Conservation (phyloP, 805 yeast species). For the Hanseniaspora meyeri region DNA sequence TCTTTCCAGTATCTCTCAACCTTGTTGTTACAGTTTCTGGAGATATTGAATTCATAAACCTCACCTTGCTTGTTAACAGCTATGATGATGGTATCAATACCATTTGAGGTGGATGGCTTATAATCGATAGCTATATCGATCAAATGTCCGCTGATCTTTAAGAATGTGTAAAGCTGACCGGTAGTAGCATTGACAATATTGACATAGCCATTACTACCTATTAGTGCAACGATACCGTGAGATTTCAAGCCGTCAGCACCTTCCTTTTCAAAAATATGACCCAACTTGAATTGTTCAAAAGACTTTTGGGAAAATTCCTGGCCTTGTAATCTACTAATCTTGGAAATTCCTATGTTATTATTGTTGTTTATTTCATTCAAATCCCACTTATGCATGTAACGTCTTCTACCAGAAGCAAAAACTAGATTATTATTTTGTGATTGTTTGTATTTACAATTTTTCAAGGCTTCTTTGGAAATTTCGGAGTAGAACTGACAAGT, state of each 20-base stretch:
- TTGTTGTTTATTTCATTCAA: conserved; percentile 41
- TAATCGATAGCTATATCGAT: conserved; percentile 49
- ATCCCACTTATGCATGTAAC: conserved; percentile 88
- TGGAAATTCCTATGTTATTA: conserved; percentile 45
- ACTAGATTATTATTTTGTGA: conserved; percentile 32
- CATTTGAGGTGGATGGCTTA: conserved; percentile 20
- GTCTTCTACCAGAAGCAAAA: conserved; percentile 81
- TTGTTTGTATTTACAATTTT: conserved; percentile 41
- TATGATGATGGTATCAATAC: conserved; percentile 31
- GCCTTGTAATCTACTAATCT: conserved; percentile 81
- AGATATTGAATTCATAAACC: conserved; percentile 70
- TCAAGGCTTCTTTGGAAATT: conserved; percentile 12
- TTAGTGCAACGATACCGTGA: conserved; percentile 58
- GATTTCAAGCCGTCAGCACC: conserved; percentile 15
- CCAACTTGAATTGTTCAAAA: conserved; percentile 72
- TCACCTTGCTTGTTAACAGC: conserved; percentile 71
- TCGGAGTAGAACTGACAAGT: conserved; percentile 38
- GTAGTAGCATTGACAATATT: conserved; percentile 63
- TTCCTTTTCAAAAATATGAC: conserved; percentile 30
- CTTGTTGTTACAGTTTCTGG: conserved; percentile 30
- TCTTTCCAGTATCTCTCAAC: conserved; percentile 69
- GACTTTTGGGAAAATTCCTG: conserved; percentile 75
- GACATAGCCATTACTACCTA: conserved; percentile 85
- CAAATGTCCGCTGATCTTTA: conserved; percentile 77
- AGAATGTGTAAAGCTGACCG: conserved; percentile 80